Base-by-base conservation (phyloP, 345 rosid genomes). In the Zanthoxylum bungeanum region DNA sequence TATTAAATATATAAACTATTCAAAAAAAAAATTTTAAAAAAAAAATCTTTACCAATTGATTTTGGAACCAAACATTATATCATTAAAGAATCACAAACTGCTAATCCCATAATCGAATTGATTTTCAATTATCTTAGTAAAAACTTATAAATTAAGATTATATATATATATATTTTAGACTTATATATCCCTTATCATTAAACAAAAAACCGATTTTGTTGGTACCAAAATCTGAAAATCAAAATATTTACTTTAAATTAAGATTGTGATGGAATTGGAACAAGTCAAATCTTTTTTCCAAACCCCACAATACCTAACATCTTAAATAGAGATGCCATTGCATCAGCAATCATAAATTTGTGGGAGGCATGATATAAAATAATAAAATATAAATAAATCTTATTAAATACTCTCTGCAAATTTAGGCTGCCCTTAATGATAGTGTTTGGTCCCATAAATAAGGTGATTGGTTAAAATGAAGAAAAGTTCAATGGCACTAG, bases 301-400 rank as follows among this genome's bases (percentile, higher is more conserved):
- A 59, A 67, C 73, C 69, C 72, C 69, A 47, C 61, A 16, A 39
- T 57, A 71, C 58, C 64, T 31, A 72, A 51, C 72, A 40, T 52
- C 37, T 66, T 76, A 36, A 71, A 57, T 52, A 27, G 31, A n/a
- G 53, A 31, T 64, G 19, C 14, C 52, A 24, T 37, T n/a, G n/a
- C n/a, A n/a, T n/a, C n/a, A 21, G 21, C 44, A 34, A 28, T 62
- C 68, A 66, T 65, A 50, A 58, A 39, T 49, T 37, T 34, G 39
- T 63, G 46, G 33, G 46, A 69, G 65, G 52, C 66, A 50, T 63
- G 17, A 55, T 55, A 44, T n/a, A n/a, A n/a, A n/a, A n/a, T n/a
- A n/a, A n/a, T n/a, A n/a, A n/a, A n/a, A n/a, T n/a, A n/a, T 24
- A 4, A 37, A 4, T 4, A n/a, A 17, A 69, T 42, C 55, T 46